Conservation (phyloP, 225 moss, liverwort and hornwort genomes). For the Sphagnum tenellum region DNA sequence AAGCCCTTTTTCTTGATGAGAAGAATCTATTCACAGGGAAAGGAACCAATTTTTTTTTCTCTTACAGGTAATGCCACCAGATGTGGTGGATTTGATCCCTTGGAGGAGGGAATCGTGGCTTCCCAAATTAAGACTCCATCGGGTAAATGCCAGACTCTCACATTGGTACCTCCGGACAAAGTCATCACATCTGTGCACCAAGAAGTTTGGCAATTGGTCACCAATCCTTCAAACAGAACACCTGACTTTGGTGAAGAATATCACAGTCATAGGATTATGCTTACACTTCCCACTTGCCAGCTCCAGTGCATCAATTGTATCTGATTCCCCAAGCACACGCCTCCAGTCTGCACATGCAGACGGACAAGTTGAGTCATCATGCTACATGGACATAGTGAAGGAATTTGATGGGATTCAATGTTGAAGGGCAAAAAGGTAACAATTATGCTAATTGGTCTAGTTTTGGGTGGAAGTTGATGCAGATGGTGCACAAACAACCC, state of each 20-base stretch:
- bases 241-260: too few relatives aligned
- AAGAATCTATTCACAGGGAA: too few relatives aligned
- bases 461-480: too few relatives aligned
- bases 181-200: conserved; percentile 61
- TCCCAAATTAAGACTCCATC: conserved; percentile 96
- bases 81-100: conserved; percentile 34
- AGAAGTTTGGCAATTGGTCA: not conserved
- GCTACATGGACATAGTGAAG: too few relatives aligned
- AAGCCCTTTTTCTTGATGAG: too few relatives aligned
- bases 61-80: conserved; percentile 63
- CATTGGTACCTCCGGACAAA: conserved; percentile 60
- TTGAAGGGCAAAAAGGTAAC: too few relatives aligned
- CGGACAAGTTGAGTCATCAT: too few relatives aligned
- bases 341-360: conserved; percentile 67
- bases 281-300: conserved; percentile 73
- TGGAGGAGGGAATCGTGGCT: conserved; percentile 42
- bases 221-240: not conserved
- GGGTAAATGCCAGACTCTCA: conserved; percentile 87
- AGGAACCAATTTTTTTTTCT: too few relatives aligned
- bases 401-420: too few relatives aligned
- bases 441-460: too few relatives aligned
- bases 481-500: too few relatives aligned
- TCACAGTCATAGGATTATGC: conserved; percentile 2
- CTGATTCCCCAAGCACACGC: conserved; percentile 64
- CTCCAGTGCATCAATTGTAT: conserved; percentile 62